Evolutionary conservation across 495 filamentous ascomycete genomes (phyloP).

Genomic region (Tuber microsphaerosporum): DNA sequence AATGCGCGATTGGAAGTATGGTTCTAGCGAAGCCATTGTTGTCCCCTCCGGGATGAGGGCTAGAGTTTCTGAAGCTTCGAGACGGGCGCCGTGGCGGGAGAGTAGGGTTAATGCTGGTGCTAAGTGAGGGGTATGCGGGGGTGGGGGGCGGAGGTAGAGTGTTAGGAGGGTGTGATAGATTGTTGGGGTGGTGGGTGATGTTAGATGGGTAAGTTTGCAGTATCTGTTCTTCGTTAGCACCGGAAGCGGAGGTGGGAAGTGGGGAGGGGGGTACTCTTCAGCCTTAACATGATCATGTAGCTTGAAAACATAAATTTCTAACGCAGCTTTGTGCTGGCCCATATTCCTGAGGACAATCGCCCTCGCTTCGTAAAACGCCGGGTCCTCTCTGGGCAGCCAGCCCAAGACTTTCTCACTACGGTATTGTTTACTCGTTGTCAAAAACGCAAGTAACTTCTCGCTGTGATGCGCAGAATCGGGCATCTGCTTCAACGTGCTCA

Average conservation of each 20-base stretch:
- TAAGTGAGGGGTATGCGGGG: slow-evolving; percentile 65
- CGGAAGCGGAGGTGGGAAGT: neutral
- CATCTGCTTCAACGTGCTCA: slow-evolving; percentile 50
- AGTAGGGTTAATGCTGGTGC: slow-evolving; percentile 77
- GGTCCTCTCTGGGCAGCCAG: slow-evolving; percentile 71
- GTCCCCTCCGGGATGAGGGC: slow-evolving; percentile 74
- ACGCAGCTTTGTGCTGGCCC: slow-evolving; percentile 85
- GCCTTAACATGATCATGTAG: slow-evolving; percentile 79
- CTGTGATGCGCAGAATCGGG: slow-evolving; percentile 4
- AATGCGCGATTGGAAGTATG: slow-evolving; percentile 87
- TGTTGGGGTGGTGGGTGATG: slow-evolving; percentile 50
- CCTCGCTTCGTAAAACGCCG: slow-evolving; percentile 79
- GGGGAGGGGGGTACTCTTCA: slow-evolving; percentile 60
- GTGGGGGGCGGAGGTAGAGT: slow-evolving; percentile 78
- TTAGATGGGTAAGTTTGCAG: slow-evolving; percentile 73
- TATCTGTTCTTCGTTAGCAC: slow-evolving; percentile 52
- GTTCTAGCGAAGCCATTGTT: slow-evolving; percentile 70
- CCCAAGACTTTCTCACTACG: slow-evolving; percentile 66
- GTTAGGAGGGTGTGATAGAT: slow-evolving; percentile 88
- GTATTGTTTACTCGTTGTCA: slow-evolving; percentile 72
- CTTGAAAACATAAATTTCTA: slow-evolving; percentile 95
- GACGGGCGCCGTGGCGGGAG: slow-evolving; percentile 79
- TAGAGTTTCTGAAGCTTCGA: slow-evolving; percentile 78
- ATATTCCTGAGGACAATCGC: slow-evolving; percentile 92
- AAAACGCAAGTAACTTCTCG: slow-evolving; percentile 61